These are phyloP conservation scores for Rossbeevera mucosa DNA, from an alignment of 768 basidiomycete species.

Conservation along the genomic window DNA sequence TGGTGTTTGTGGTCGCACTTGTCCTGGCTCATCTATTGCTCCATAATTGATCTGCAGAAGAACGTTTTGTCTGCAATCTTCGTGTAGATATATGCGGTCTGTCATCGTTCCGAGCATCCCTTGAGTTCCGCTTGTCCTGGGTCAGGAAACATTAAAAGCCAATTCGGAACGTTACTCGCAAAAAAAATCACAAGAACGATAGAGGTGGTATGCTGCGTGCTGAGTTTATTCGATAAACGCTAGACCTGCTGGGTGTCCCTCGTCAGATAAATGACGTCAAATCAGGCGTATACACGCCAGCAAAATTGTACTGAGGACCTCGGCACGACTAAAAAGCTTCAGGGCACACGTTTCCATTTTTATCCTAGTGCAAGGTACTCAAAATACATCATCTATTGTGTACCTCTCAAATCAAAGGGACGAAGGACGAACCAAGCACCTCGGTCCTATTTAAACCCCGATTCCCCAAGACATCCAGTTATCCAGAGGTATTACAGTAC, in stretches of 20 bases:
- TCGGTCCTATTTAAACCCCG: background rate
- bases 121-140: background rate
- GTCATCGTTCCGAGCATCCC: background rate
- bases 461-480: background rate
- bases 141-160: slow-evolving; percentile 59
- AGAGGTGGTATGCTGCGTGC: background rate
- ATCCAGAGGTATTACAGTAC: background rate
- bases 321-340: background rate
- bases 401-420: background rate
- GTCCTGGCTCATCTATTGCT: background rate
- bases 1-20: background rate
- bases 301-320: background rate
- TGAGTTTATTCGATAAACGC: background rate
- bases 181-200: slow-evolving; percentile 62
- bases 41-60: background rate
- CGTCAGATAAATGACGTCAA: background rate
- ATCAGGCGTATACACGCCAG: background rate
- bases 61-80: background rate
- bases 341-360: background rate
- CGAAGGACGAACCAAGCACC: background rate
- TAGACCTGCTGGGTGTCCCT: background rate
- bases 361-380: background rate
- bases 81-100: background rate
- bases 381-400: background rate
- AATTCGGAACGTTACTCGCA: slow-evolving; percentile 54